Base-by-base conservation (phyloP, 352 stramenopile species). In the Pythium scleroteichum region DNA sequence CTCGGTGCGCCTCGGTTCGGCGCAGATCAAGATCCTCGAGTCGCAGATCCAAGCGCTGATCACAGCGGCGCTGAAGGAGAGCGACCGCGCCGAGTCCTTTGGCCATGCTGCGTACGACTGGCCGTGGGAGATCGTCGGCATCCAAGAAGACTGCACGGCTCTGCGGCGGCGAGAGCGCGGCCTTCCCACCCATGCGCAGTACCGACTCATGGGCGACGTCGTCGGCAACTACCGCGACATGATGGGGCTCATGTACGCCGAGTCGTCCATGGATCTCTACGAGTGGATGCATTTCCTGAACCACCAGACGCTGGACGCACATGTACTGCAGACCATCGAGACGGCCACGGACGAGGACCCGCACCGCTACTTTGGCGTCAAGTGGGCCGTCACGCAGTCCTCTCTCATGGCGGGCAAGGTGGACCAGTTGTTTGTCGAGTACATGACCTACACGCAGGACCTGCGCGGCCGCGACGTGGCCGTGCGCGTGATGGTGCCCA, bases 341-440 rank as follows among this genome's bases (percentile, higher is more conserved):
- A 89, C 80, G 20, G 71, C 79, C 41, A 61, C 66, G 38, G 26
- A 29, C 0, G 27, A 52, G 8, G 59, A 47, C 14, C 60, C 75
- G 1, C 71, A 85, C 44, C 19, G 75, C 50, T 94, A 93, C 45
- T 66, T 94, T 59, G 85, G 85, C 40, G 81, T 94, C 71, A 94
- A 94, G 57, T 94, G 85, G 85, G 66, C 85, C 26, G 89, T 79
- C 46, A 56, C 90, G 27, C 72, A 82, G 44, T 75, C 78, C 44
- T 77, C 77, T 14, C 60, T 76, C 52, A 76, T 91, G 45, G 69
- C 81, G 12, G 72, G 73, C 33, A 90, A 89, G 53, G 71, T 78
- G 29, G 80, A 94, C 71, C 76, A 78, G 54, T 86, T 76, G 52
- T 90, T 80, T 52, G 61, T 94, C 29, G 85, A 94, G 68, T 92